Evolutionary conservation across 2,329 filamentous ascomycete species (phyloP), one percentile per base, ranked within the genome.

Genomic region (Ophiostoma fasciatum): DNA sequence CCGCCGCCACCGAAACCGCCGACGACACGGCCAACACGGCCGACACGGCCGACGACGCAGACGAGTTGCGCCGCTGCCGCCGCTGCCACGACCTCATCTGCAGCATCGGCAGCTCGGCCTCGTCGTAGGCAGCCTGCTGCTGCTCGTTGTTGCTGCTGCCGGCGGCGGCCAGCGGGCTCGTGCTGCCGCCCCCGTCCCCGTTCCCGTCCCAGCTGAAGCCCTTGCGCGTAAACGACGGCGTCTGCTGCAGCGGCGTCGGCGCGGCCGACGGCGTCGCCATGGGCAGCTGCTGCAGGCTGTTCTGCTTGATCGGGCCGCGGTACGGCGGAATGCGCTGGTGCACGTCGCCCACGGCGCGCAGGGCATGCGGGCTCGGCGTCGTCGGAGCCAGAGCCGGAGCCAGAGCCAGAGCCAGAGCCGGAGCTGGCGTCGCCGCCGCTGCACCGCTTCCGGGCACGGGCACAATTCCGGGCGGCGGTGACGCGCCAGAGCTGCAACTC

Each of bases 271-370:
- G 23, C 23, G 23, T 25, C 7, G 11, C 13, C 21, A 45, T 41
- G 26, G 45, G 45, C 28, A 46, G 38, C 23, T 45, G 41, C 27
- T 46, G 43, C 34, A 46, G 35, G 28, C 45, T 45, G 37, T 43
- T 43, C 13, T 45, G 41, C 20, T 37, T 37, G 11, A 35, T 28
- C 2, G 40, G 7, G 4, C 32, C 23, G n/a, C 34, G 30, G 28
- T 39, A 35, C 10, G 38, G 14, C 6, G 17, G 23, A 20, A n/a
- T 28, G 20, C 19, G 22, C 15, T 28, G 21, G 12, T 28, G 18
- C 17, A 12, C 25, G 4, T 32, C 36, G 18, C 37, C 33, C 5
- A 14, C 19, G 7, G 15, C 17, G 8, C 32, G 33, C 18, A 28
- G n/a, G 12, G 29, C 13, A 13, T 13, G 29, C 29, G 19, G 18